Conservation (phyloP, 1,284 basidiomycete species). For the Cryptococcus deneoformans region DNA sequence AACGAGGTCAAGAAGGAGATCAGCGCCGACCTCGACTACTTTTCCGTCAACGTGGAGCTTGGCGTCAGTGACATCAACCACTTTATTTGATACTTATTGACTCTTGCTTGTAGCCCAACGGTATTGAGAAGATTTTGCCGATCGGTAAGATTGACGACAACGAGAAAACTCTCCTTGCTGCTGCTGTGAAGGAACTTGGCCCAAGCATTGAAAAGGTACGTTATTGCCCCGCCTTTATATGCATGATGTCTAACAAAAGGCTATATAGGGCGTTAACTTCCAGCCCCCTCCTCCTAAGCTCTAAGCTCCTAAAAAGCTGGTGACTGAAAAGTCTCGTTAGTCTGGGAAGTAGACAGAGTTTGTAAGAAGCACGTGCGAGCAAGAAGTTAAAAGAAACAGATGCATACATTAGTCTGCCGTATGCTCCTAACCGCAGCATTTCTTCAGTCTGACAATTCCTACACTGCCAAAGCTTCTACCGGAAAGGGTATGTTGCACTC, state of each 20-base stretch:
- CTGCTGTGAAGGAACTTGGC: constrained; percentile 54
- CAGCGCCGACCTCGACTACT: constrained; percentile 65
- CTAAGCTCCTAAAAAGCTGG: constrained; percentile 26
- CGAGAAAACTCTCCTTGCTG: constrained; percentile 54
- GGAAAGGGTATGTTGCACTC: too few species aligned
- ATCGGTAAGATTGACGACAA: constrained; percentile 53
- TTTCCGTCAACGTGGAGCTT: constrained; percentile 86
- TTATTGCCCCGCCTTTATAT: not conserved
- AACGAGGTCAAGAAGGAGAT: constrained; percentile 50
- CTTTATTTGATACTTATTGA: constrained; percentile 1
- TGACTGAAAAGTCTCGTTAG: constrained; percentile 2
- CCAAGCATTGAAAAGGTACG: constrained; percentile 55
- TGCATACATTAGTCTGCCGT: too few species aligned
- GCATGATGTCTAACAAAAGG: not conserved
- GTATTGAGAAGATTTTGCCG: constrained; percentile 56
- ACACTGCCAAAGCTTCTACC: too few species aligned
- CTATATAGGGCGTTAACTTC: constrained; percentile 40
- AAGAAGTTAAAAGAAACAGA: too few species aligned
- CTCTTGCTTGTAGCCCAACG: constrained; percentile 37
- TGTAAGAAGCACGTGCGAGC: too few species aligned
- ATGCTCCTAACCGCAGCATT: too few species aligned
- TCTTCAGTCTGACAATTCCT: too few species aligned
- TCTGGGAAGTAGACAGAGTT: constrained; percentile 33
- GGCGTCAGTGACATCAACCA: constrained; percentile 59
- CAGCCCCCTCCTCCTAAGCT: constrained; percentile 48